Evolutionary conservation across 306 rosid species (phyloP).

Genomic region (Fagus sylvatica): DNA sequence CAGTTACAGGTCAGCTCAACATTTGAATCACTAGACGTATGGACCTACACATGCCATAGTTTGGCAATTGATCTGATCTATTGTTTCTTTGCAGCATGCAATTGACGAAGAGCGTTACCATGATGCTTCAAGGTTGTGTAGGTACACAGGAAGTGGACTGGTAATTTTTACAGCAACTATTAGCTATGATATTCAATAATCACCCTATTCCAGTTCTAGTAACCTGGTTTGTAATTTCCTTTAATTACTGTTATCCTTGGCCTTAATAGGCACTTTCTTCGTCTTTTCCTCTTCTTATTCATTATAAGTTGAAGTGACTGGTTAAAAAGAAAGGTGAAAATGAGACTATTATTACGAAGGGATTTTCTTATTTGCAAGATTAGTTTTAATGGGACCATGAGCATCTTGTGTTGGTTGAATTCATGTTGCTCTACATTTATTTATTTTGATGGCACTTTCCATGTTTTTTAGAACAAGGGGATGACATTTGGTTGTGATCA

Average conservation of each 20-base stretch:
- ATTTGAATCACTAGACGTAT: constrained; percentile 6
- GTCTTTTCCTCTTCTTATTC: background rate
- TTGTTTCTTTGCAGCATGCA: constrained; percentile 58
- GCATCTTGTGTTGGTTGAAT: background rate
- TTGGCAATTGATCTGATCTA: constrained; percentile 16
- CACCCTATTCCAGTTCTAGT: background rate
- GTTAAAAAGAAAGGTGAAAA: background rate
- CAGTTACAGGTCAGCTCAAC: constrained; percentile 65
- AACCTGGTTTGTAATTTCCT: background rate
- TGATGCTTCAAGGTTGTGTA: constrained; percentile 87
- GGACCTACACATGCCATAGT: background rate
- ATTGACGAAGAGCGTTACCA: constrained; percentile 88
- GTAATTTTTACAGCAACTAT: constrained; percentile 40
- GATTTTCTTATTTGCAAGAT: background rate
- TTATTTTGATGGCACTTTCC: background rate
- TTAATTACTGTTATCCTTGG: background rate
- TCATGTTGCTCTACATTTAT: background rate
- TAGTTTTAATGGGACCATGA: background rate
- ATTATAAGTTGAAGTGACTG: background rate
- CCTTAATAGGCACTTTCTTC: constrained; percentile 8
- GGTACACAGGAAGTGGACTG: constrained; percentile 94
- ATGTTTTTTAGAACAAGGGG: background rate
- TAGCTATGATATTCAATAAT: background rate
- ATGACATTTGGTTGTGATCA: background rate
- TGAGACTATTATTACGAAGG: background rate